phyloP scores from a whole-genome alignment of 192 early-diverging fungal species.

The Dimargaris verticillata region DNA sequence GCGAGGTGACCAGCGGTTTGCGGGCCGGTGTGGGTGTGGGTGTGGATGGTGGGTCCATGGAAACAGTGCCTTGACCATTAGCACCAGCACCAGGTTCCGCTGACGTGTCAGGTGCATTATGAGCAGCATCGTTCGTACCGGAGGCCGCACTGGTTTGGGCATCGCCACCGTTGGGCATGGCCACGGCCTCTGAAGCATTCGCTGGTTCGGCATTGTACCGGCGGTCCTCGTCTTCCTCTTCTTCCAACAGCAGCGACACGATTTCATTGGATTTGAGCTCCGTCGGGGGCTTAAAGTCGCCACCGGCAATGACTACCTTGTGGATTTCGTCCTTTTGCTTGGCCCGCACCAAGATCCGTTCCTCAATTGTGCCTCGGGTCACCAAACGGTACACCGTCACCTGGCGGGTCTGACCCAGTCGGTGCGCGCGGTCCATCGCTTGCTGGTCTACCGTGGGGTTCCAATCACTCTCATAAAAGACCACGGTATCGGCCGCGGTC shows the following conservation, averaged over 20 bases:
- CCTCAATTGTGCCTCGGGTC: conserved; percentile 68
- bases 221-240: conserved; percentile 24
- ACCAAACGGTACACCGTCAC: conserved; percentile 72
- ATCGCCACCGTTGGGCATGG: not conserved
- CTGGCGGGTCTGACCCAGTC: conserved; percentile 69
- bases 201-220: not conserved
- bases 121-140: not conserved
- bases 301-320: conserved; percentile 85
- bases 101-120: not conserved
- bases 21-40: not conserved
- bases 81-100: not conserved
- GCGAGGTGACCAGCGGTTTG: not conserved
- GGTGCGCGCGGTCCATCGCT: conserved; percentile 79
- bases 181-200: not conserved
- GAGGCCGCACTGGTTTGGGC: not conserved
- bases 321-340: conserved; percentile 88
- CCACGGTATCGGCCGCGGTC: conserved; percentile 77
- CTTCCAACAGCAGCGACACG: conserved; percentile 66
- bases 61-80: no score
- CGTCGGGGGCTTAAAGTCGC: conserved; percentile 44
- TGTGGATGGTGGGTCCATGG: no score
- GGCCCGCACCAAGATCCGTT: conserved; percentile 60
- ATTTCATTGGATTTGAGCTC: conserved; percentile 85
- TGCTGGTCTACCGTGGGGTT: conserved; percentile 85
- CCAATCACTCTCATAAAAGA: conserved; percentile 81